These are phyloP conservation scores for Clarireedia homoeocarpa DNA, from an alignment of 2,329 filamentous ascomycete species.

Conservation along the genomic window DNA sequence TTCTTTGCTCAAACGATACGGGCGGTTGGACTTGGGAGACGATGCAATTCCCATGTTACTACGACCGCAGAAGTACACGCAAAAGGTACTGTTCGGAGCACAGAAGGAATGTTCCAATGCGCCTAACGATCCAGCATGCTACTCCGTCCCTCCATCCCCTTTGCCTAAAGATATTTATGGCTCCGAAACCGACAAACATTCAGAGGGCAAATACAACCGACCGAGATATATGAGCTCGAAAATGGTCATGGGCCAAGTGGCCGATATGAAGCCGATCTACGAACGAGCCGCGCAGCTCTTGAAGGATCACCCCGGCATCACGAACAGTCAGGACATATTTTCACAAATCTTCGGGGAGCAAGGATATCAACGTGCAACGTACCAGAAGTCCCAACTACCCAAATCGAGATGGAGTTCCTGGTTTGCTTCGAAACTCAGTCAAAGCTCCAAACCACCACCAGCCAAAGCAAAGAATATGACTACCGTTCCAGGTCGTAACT, in stretches of 20 bases:
- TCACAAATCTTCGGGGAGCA: slow-evolving; percentile 45
- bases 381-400: not conserved
- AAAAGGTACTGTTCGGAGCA: slow-evolving; percentile 48
- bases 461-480: not conserved
- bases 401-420: not conserved
- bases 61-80: slow-evolving; percentile 35
- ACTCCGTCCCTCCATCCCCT: slow-evolving; percentile 42
- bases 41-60: not conserved
- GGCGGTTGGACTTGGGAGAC: not conserved
- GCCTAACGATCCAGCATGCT: slow-evolving; percentile 40
- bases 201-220: slow-evolving; percentile 28
- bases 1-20: slow-evolving; percentile 30
- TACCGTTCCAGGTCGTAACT: not conserved
- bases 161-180: slow-evolving; percentile 42
- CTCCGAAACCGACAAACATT: slow-evolving; percentile 34
- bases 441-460: not conserved
- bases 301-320: not conserved
- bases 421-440: not conserved
- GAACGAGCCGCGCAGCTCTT: slow-evolving; percentile 23
- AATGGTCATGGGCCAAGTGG: slow-evolving; percentile 42
- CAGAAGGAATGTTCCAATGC: slow-evolving; percentile 43
- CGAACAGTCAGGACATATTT: slow-evolving; percentile 27
- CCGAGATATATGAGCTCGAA: slow-evolving; percentile 42
- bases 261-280: slow-evolving; percentile 40
- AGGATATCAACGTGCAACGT: slow-evolving; percentile 37